Evolutionary conservation across 2,329 filamentous ascomycete genomes (phyloP).

Genomic region (Neophaeococcomyces mojaviensis): DNA sequence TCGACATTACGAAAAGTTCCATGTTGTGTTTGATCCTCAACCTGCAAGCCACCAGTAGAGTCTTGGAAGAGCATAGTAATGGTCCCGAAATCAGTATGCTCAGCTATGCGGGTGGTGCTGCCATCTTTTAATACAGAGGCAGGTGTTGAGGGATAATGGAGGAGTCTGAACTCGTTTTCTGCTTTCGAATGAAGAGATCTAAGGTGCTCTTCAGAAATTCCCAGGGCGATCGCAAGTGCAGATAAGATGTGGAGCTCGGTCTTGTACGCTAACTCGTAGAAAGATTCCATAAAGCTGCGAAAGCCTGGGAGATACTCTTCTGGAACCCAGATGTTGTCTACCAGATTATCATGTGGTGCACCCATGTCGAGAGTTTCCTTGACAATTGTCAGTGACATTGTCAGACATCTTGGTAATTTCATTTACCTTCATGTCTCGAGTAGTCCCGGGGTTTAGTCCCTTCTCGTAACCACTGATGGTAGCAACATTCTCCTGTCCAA

Average conservation of each 20-base stretch:
- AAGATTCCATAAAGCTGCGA: conserved; percentile 28
- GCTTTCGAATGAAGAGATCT: conserved; percentile 13
- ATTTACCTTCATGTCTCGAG: conserved; percentile 10
- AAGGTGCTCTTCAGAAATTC: conserved; percentile 33
- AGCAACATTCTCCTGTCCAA: conserved; percentile 13
- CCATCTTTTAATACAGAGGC: conserved; percentile 29
- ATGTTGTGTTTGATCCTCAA: conserved; percentile 20
- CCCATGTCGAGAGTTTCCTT: conserved; percentile 42
- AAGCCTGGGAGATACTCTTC: conserved; percentile 40
- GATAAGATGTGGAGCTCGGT: conserved; percentile 36
- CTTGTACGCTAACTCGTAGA: conserved; percentile 37
- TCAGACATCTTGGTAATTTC: conserved; percentile 13
- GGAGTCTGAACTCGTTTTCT: conserved; percentile 34
- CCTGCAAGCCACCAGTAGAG: conserved; percentile 40
- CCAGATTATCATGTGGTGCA: conserved; percentile 34
- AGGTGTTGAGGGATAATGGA: conserved; percentile 43
- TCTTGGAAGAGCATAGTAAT: conserved; percentile 44
- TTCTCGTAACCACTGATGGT: conserved; percentile 3
- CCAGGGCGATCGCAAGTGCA: conserved; percentile 35
- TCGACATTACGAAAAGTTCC: conserved; percentile 15
- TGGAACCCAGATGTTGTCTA: conserved; percentile 44
- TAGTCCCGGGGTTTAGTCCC: neutral
- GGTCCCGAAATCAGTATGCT: conserved; percentile 39
- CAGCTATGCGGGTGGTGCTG: conserved; percentile 20
- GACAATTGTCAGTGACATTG: conserved; percentile 13